Base-by-base conservation (phyloP, 495 filamentous ascomycete genomes). In the Trichoderma asperelloides region DNA sequence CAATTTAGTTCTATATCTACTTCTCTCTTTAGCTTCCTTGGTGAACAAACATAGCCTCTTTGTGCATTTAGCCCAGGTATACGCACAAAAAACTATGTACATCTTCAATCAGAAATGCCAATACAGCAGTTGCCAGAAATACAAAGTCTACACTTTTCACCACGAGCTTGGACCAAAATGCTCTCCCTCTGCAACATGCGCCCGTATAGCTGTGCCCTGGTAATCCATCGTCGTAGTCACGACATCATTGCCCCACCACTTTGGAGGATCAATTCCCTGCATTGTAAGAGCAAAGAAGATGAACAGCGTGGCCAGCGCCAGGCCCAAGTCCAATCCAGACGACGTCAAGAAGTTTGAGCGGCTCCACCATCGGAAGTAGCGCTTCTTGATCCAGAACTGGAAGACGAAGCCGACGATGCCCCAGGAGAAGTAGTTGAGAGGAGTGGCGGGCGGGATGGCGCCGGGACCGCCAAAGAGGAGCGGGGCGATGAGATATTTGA, bases 401-500 rank as follows among this genome's bases (percentile, higher is more conserved):
- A 91, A 91, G 9, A 88, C 73, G 51, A 80, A 83, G 37, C 88
- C 88, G 16, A 89, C 85, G 27, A 85, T 76, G 72, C 86, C 87
- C 88, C 88, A 91, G 0, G 82, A 84, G 8, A 88, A 80, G 70
- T 89, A 91, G 71, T 86, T 90, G 60, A 90, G 80, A 11, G 87
- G 86, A 3, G 85, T 88, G 2, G 88, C 88, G 0, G 88, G 88
- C 0, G 89, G 88, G 33, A 91, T 88, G 2, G 75, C 68, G 9
- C 82, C 83, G 68, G 87, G 83, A 28, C 87, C 87, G 40, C 87
- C 88, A 70, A 91, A 89, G 57, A 90, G 86, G 0, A 91, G 77
- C 0, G 89, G 88, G 68, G 87, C 85, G 69, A 87, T 88, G 12
- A 87, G 71, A 72, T 84, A 87, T 43, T 82, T 82, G 8, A 83